These are phyloP conservation scores for Pharnaceum exiguum DNA, from an alignment of 148 eudicot species.

Conservation along the genomic window DNA sequence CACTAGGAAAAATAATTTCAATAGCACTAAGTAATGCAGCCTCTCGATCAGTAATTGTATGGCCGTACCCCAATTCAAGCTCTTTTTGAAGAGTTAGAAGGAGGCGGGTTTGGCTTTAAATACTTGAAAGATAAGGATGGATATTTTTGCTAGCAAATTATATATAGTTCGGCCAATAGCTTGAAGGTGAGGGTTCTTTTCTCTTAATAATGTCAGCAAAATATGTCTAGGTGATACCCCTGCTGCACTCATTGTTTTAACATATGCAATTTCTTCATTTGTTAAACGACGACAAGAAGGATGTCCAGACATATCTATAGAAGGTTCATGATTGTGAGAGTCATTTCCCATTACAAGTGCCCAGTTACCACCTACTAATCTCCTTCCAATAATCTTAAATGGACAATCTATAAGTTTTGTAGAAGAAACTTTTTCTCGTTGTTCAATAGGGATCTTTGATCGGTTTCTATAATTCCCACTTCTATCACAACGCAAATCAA, in stretches of 20 bases:
- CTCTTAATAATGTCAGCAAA: neutral
- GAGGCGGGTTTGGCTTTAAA: neutral
- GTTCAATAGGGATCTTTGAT: neutral
- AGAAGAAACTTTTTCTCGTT: neutral
- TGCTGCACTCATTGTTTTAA: neutral
- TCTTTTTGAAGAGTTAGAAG: neutral
- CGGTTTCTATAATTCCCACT: constrained; percentile 1
- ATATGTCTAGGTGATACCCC: constrained; percentile 1
- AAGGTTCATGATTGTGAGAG: constrained; percentile 9
- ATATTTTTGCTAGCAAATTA: constrained; percentile 4
- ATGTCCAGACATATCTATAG: neutral
- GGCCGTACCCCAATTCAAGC: neutral
- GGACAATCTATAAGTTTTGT: constrained; percentile 8
- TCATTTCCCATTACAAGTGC: neutral
- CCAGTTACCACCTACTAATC: constrained; percentile 1
- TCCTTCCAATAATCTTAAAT: constrained; percentile 2
- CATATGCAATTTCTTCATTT: neutral
- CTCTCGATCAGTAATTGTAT: neutral
- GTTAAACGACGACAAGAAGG: constrained; percentile 4
- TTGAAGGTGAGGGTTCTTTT: constrained; percentile 6
- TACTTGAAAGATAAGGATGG: too few species aligned
- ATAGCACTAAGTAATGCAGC: neutral
- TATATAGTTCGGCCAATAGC: neutral
- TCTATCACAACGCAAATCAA: constrained; percentile 6
- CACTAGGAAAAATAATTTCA: neutral